phyloP scores from a whole-genome alignment of 2,329 filamentous ascomycete genomes.

The Fusarium sp. region DNA sequence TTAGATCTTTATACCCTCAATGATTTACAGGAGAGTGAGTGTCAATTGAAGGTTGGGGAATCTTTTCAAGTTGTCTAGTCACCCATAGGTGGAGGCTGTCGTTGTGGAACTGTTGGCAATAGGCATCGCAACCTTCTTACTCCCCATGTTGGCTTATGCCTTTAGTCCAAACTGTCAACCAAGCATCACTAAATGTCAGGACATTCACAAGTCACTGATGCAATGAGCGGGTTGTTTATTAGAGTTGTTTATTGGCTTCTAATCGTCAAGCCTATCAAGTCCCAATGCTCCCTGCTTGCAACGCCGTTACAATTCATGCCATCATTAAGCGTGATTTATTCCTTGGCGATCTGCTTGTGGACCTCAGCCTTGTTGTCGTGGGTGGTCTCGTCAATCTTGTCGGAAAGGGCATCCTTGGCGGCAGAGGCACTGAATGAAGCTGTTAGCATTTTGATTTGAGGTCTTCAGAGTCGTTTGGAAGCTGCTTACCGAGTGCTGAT shows the following conservation, averaged over 20 bases:
- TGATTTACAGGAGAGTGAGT: background rate
- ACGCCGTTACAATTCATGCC: conserved; percentile 19
- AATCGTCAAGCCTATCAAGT: conserved; percentile 8
- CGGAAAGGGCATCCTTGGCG: conserved; percentile 62
- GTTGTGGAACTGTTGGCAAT: background rate
- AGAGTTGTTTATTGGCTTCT: conserved; percentile 17
- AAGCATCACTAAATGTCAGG: background rate
- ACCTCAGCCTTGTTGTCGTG: conserved; percentile 58
- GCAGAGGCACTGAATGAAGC: conserved; percentile 53
- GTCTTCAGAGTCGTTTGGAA: background rate
- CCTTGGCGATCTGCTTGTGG: conserved; percentile 55
- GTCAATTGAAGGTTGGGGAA: background rate
- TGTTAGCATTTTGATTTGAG: conserved; percentile 44
- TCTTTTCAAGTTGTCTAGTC: background rate
- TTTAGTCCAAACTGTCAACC: background rate
- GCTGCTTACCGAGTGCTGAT: conserved; percentile 65
- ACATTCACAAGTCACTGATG: background rate
- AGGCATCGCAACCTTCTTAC: background rate
- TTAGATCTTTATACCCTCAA: background rate
- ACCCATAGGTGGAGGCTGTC: background rate
- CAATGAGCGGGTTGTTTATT: background rate
- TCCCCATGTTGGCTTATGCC: background rate
- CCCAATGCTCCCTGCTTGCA: conserved; percentile 13
- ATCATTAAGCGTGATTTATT: conserved; percentile 37
- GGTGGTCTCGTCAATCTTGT: conserved; percentile 59